phyloP scores from a whole-genome alignment of 257 asterid genomes.

The Solanum neorickii region DNA sequence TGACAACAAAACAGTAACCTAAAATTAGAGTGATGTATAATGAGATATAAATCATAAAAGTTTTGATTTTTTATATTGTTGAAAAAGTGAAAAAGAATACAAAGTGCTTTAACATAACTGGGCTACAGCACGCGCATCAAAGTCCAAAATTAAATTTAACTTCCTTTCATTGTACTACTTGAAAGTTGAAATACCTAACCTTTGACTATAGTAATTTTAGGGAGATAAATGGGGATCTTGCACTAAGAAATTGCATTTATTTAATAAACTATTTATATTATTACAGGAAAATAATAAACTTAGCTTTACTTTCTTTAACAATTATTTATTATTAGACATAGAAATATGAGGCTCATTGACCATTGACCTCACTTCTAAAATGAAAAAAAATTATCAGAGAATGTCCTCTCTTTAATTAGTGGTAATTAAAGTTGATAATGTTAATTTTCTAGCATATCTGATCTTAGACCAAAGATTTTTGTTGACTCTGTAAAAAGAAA shows the following conservation, averaged over 20 bases:
- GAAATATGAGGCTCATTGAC: neutral
- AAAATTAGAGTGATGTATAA: neutral
- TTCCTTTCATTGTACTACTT: neutral
- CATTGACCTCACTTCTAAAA: neutral
- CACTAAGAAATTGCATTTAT: neutral
- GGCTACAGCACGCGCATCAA: neutral
- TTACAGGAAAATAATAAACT: too few relatives aligned
- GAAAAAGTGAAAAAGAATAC: neutral
- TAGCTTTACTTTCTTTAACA: too few relatives aligned
- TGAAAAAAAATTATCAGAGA: neutral
- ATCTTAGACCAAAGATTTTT: neutral
- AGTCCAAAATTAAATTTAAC: neutral
- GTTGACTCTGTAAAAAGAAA: neutral
- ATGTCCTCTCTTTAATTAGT: neutral
- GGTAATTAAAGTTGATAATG: neutral
- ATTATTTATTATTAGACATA: too few relatives aligned
- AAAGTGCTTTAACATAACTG: neutral
- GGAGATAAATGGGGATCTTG: constrained; percentile 2
- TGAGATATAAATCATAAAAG: neutral
- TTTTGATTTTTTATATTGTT: neutral
- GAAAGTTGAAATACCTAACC: neutral
- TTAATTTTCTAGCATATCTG: neutral
- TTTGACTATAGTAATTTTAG: neutral
- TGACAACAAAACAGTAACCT: neutral
- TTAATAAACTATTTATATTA: neutral